Evolutionary conservation across 129 eudicot species (phyloP), one percentile per base, ranked within the genome.

Genomic region (Smallanthus sonchifolius): DNA sequence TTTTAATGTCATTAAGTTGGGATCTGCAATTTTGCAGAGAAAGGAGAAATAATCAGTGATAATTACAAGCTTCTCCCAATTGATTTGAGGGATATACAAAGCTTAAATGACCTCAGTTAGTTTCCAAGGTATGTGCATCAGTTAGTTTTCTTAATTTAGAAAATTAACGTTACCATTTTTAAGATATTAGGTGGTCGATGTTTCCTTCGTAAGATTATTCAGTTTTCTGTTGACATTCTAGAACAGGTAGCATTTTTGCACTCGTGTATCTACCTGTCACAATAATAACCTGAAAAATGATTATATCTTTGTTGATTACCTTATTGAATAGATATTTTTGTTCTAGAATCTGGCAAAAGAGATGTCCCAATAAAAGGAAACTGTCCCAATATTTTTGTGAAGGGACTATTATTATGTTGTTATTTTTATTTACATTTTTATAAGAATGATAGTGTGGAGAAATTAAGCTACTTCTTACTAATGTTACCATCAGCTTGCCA

Each of bases 401-500:
- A 24, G 13, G 19, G 34, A 14, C 44, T 15, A 8, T 39, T 20
- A 61, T 34, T 61, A 2, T 65, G 38, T 65, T 43, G 2, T 67
- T n/a, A 4, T 15, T 59, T 57, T 10, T 55, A 20, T 69, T 45
- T 60, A 48, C 49, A 45, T 57, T 34, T 72, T 17, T 52, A 14
- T 49, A 20, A 34, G 43, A 32, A 16, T 11, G 62, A 32, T 17
- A 43, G 75, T 24, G 38, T 7, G 48, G 42, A 62, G 70, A 74
- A 57, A 62, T 81, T 70, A 39, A 66, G 61, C 75, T 78, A 76
- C 80, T 75, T 85, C 74, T 75, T 79, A 78, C 95, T 90, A 87
- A 91, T 87, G 85, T 81, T 86, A 72, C 80, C 78, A 82, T 87
- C 97, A 95, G 99, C 82, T 81, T 95, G 99, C 99, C 99, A 63